A percentile compares a stretch with the other conserved stretches of the same genome.
These are phyloP conservation scores for Euphorbia neoarborescens DNA, from an alignment of 441 rosid species.

Conservation along the genomic window DNA sequence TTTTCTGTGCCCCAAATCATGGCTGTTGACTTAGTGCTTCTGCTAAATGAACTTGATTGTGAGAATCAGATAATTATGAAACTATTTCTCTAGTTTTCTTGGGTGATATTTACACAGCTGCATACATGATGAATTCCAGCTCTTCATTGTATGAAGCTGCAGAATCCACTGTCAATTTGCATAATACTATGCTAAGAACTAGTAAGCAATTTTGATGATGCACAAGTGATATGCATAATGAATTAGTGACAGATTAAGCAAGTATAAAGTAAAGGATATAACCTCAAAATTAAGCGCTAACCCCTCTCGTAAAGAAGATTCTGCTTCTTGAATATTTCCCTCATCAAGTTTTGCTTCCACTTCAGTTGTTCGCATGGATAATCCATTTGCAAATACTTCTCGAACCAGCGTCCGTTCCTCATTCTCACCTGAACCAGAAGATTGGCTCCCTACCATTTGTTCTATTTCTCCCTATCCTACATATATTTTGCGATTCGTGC, in stretches of 20 bases:
- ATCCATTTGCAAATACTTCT: constrained; percentile 65
- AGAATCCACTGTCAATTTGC: not conserved
- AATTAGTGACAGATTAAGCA: not conserved
- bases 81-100: not conserved
- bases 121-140: not conserved
- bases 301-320: constrained; percentile 80
- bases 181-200: not conserved
- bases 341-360: constrained; percentile 87
- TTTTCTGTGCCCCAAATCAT: not conserved
- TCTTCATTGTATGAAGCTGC: not conserved
- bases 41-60: not conserved
- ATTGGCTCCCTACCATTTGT: constrained; percentile 39
- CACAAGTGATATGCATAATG: not conserved
- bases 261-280: not conserved
- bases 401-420: constrained; percentile 28
- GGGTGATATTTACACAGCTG: not conserved
- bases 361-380: constrained; percentile 48
- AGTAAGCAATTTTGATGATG: not conserved
- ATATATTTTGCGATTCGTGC: constrained; percentile 4
- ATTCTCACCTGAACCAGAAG: constrained; percentile 25
- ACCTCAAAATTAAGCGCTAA: constrained; percentile 83
- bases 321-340: constrained; percentile 88
- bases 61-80: not conserved
- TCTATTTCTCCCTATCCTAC: constrained; percentile 18
- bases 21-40: not conserved